Percentiles rank a stretch among this genome's conserved stretches.
phyloP scores from a whole-genome alignment of 805 yeast species.

The Ogataea paraovalis region DNA sequence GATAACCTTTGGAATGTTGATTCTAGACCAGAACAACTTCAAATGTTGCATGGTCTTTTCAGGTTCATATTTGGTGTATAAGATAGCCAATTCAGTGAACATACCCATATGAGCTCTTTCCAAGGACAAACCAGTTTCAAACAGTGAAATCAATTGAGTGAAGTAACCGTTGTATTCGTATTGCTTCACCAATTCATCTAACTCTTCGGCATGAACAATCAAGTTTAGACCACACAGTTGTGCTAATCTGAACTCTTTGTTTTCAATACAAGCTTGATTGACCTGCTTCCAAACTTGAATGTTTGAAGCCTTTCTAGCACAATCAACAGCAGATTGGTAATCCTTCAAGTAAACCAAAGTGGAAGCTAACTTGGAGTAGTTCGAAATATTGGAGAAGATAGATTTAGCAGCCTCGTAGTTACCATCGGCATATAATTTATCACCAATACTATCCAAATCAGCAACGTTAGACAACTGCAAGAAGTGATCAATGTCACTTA shows the following conservation, averaged over 20 bases:
- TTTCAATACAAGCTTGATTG: conserved; percentile 91
- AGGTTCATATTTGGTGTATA: conserved; percentile 88
- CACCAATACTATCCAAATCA: conserved; percentile 88
- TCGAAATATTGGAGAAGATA: conserved; percentile 79
- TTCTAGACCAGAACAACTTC: conserved; percentile 96
- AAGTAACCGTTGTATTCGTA: conserved; percentile 91
- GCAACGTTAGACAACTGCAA: conserved; percentile 89
- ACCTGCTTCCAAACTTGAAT: conserved; percentile 96
- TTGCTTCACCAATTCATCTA: conserved; percentile 79
- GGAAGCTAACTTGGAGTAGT: conserved; percentile 95
- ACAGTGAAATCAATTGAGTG: conserved; percentile 83
- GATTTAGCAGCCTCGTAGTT: conserved; percentile 92
- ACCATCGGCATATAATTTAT: conserved; percentile 72
- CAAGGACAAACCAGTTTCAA: conserved; percentile 92
- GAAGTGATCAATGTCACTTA: conserved; percentile 79
- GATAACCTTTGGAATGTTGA: conserved; percentile 95
- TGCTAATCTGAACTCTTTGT: conserved; percentile 92
- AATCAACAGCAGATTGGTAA: conserved; percentile 95
- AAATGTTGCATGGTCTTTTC: conserved; percentile 92
- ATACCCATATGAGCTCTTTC: conserved; percentile 99
- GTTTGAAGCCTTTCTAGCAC: conserved; percentile 97
- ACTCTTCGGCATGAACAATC: conserved; percentile 96
- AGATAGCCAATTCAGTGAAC: conserved; percentile 92
- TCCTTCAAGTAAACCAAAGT: conserved; percentile 89
- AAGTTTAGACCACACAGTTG: conserved; percentile 98